A percentile compares a stretch with the other conserved stretches of the same genome.
Evolutionary conservation across 2,329 filamentous ascomycete species (phyloP).

Genomic region (Herpotrichia juniperi): DNA sequence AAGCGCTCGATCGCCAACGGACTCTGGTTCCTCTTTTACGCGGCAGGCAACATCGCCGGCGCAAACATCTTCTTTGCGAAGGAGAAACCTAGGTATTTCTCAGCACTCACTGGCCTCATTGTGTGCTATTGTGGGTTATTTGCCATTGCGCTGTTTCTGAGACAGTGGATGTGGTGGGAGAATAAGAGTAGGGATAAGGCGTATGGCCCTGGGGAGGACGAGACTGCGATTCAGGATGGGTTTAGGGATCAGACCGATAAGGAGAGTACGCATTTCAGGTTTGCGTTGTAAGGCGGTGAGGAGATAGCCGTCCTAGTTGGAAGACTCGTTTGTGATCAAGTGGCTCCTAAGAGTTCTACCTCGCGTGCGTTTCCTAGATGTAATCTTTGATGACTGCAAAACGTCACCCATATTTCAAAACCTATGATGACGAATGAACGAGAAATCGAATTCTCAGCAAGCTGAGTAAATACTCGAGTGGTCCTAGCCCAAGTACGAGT

Average conservation of each 20-base stretch:
- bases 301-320: no score
- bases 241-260: slow-evolving; percentile 44
- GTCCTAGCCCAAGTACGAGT: no score
- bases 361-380: no score
- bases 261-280: slow-evolving; percentile 41
- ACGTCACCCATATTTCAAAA: no score
- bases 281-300: slow-evolving; percentile 34
- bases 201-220: slow-evolving; percentile 35
- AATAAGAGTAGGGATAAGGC: slow-evolving; percentile 35
- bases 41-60: slow-evolving; percentile 56
- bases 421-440: no score
- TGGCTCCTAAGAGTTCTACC: no score
- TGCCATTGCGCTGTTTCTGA: slow-evolving; percentile 34
- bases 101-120: slow-evolving; percentile 51
- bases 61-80: slow-evolving; percentile 55
- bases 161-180: slow-evolving; percentile 39
- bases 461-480: no score
- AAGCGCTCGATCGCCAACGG: slow-evolving; percentile 58
- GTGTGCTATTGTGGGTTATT: slow-evolving; percentile 53
- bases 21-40: slow-evolving; percentile 57
- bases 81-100: slow-evolving; percentile 53
- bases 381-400: no score
- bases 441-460: no score
- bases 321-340: no score
- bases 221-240: slow-evolving; percentile 38